phyloP scores from a whole-genome alignment of 2,329 filamentous ascomycete species.

The Rachicladosporium sp. region DNA sequence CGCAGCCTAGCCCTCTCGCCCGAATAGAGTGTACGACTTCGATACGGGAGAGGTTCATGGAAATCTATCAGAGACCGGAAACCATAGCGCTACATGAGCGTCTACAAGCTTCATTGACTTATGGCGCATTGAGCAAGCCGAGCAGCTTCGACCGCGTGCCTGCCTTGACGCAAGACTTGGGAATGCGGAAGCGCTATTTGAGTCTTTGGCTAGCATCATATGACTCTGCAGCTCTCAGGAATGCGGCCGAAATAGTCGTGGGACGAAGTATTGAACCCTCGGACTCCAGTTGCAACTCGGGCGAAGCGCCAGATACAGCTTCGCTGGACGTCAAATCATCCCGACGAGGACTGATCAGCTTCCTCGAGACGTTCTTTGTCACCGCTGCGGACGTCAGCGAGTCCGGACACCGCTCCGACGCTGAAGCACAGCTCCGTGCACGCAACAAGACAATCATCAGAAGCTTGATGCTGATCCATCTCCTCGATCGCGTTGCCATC shows the following conservation, averaged over 20 bases:
- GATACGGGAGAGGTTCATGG: conserved; percentile 38
- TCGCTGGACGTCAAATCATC: conserved; percentile 12
- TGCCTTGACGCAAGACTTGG: conserved; percentile 44
- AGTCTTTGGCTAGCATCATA: conserved; percentile 48
- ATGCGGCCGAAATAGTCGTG: conserved; percentile 46
- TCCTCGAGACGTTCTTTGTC: conserved; percentile 46
- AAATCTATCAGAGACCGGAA: conserved; percentile 40
- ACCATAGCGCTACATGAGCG: conserved; percentile 43
- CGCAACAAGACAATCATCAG: conserved; percentile 39
- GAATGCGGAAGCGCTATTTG: conserved; percentile 44
- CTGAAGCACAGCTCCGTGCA: not conserved
- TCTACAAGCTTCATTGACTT: conserved; percentile 46
- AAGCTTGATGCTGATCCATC: conserved; percentile 46
- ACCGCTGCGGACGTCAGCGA: conserved; percentile 43
- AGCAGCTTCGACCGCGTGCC: conserved; percentile 36
- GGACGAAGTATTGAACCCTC: conserved; percentile 32
- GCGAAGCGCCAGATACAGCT: conserved; percentile 24
- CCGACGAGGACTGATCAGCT: conserved; percentile 22
- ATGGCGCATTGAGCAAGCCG: conserved; percentile 44
- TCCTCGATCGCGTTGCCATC: conserved; percentile 44
- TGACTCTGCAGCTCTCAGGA: conserved; percentile 36
- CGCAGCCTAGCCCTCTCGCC: conserved; percentile 15
- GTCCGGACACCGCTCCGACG: not conserved
- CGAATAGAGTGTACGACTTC: not conserved
- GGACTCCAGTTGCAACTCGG: conserved; percentile 17